Base-by-base conservation (phyloP, 331 rosid species). In the Acacia concinna region DNA sequence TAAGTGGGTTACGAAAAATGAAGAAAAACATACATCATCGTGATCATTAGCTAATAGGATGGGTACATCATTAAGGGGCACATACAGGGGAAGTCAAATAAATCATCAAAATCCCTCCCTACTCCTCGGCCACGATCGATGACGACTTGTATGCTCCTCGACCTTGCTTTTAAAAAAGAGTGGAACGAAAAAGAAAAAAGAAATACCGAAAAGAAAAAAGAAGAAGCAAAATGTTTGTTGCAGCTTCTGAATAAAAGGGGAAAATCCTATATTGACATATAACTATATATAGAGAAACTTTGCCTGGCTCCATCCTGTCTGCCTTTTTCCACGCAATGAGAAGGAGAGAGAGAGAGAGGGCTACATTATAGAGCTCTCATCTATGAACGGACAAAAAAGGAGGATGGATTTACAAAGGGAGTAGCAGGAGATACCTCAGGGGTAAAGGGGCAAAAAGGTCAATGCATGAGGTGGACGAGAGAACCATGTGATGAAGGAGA, bases 261-360 rank as follows among this genome's bases (percentile, higher is more conserved):
- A 44, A 38, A 56, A 84, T 76, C 21, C 82, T 62, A 84, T 77
- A 81, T 57, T 25, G 76, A 51, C 59, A 73, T 21, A 78, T 67
- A 72, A 46, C 75, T 59, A 72, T 44, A 57, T 60, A 82, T 66
- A 74, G 44, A 60, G 82, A 63, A 52, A 63, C 66, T 80, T 84
- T 95, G 98, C 99, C 97, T 95, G 99, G 97, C 97, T 92, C 90
- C 96, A 91, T 90, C 93, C 97, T 95, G 99, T 93, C 89, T 95
- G 99, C 98, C 98, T 74, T 88, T 86, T 57, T 72, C 86, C 85
- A 78, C 83, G 81, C 92, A 83, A 74, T 17, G 86, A 86, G 81
- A 83, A 75, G 89, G 28, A 21, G 30, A 21, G 10, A 18, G 23
- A 46, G 52, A 21, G 23, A 4, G 8, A 49, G 23, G 8, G 90